These are phyloP conservation scores for Leishmania braziliensis DNA, from an alignment of 208 protist genomes.

Conservation along the genomic window DNA sequence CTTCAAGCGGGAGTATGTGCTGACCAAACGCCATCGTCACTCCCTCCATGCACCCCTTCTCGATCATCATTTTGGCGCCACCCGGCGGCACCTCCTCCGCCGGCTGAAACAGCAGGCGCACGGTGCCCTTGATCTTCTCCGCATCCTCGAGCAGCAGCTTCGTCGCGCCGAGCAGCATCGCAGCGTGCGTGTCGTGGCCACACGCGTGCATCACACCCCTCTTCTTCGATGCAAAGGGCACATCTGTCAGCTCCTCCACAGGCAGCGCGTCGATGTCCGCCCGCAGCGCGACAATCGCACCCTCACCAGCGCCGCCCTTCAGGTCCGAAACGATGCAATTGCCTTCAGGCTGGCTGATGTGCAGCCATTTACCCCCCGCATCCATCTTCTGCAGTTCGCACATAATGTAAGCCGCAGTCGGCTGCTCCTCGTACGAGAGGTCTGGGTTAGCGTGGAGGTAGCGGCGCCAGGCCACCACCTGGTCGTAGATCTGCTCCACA, in stretches of 20 bases:
- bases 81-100: conserved; percentile 66
- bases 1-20: conserved; percentile 29
- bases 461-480: conserved; percentile 64
- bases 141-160: conserved; percentile 52
- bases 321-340: conserved; percentile 50
- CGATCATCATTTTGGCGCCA: conserved; percentile 53
- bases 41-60: conserved; percentile 56
- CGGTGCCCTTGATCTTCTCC: conserved; percentile 52
- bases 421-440: conserved; percentile 51
- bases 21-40: conserved; percentile 61
- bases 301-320: conserved; percentile 38
- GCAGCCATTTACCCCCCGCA: conserved; percentile 26
- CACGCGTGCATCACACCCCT: conserved; percentile 70
- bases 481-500: conserved; percentile 32
- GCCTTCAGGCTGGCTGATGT: conserved; percentile 38
- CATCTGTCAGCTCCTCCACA: conserved; percentile 52
- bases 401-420: conserved; percentile 61
- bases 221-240: conserved; percentile 56
- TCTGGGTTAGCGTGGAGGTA: conserved; percentile 60
- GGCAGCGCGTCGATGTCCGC: conserved; percentile 73
- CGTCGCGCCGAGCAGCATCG: conserved; percentile 60
- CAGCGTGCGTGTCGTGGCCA: conserved; percentile 67
- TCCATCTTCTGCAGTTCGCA: conserved; percentile 45
- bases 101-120: conserved; percentile 80
- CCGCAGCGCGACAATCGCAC: conserved; percentile 51